Evolutionary conservation across 2,329 filamentous ascomycete genomes (phyloP).

Genomic region (Aphanoascus verrucosus): DNA sequence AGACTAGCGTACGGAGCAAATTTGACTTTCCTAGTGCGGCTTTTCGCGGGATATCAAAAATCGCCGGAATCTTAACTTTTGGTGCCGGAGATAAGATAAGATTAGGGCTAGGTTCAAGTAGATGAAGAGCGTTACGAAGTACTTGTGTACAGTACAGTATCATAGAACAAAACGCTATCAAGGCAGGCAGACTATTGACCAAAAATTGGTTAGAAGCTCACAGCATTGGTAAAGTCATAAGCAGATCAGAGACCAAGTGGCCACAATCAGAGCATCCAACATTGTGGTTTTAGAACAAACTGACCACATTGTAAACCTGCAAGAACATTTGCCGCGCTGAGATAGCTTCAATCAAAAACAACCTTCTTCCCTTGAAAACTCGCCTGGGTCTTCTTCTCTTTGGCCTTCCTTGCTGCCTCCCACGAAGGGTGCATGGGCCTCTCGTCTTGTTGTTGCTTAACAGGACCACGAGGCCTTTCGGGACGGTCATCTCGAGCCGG

Average conservation of each 20-base stretch:
- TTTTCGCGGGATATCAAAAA: background rate
- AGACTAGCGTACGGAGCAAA: background rate
- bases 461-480: slow-evolving; percentile 3
- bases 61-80: background rate
- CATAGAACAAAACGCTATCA: no score
- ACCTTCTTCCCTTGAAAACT: slow-evolving; percentile 53
- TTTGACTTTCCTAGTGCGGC: background rate
- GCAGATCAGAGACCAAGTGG: no score
- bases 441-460: slow-evolving; percentile 26
- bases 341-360: slow-evolving; percentile 43
- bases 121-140: background rate
- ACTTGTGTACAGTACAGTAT: background rate
- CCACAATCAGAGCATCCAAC: no score
- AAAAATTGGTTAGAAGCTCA: no score
- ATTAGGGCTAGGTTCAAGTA: background rate
- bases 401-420: slow-evolving; percentile 52
- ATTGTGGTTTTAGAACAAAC: background rate
- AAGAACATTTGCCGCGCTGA: background rate
- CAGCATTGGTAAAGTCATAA: no score
- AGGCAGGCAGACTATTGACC: no score
- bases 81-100: slow-evolving; percentile 5
- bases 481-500: background rate
- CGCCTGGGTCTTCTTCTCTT: slow-evolving; percentile 39
- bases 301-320: background rate
- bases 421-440: slow-evolving; percentile 54